Base-by-base conservation (phyloP, 2,329 filamentous ascomycete species). In the Fonsecaea pedrosoi region DNA sequence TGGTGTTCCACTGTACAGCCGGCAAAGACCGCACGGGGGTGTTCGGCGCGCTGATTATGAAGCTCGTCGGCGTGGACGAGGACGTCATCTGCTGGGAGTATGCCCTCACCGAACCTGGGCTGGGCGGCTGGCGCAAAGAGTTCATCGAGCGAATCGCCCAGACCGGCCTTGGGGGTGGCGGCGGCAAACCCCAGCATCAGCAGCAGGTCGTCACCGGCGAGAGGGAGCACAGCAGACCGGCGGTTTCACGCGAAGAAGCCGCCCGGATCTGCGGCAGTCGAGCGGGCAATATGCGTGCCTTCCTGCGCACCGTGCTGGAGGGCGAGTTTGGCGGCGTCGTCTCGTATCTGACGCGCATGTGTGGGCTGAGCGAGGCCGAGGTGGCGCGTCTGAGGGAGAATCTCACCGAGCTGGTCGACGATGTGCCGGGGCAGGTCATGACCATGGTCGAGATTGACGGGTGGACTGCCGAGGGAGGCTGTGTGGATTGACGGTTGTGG, bases 21-120 rank as follows among this genome's bases (percentile, higher is more conserved):
- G 91, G 91, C 12, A 94, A 94, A 77, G 91, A 94, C 76, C 83
- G 91, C 53, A 93, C 91, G 0, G 91, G 91, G 1, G 83, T 93
- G 4, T 78, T 92, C 54, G 85, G 87, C 57, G 90, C 89, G 2
- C 72, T 94, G 48, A 75, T 93, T 8, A 81, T 92, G 45, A 79
- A 84, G 32, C 81, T 92, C 34, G 87, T 87, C 8, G 87, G 88
- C 3, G 87, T 91, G 0, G 77, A 82, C 1, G 83, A 87, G 69
- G 80, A 85, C 38, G 75, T 78, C 3, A 83, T 91, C n/a, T 89
- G 88, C 0, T 77, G 83, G 9, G 91, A 94, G 76, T 94, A 93
- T 75, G 80, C 83, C 15, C 79, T 92, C 9, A 92, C 89, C 0
- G 87, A 91, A 59, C 72, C 81, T 1, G 90, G 90, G 0, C 78